A percentile compares a stretch with the other conserved stretches of the same genome.
Evolutionary conservation across 768 basidiomycete genomes (phyloP).

Genomic region (Hysterangium stoloniferum): DNA sequence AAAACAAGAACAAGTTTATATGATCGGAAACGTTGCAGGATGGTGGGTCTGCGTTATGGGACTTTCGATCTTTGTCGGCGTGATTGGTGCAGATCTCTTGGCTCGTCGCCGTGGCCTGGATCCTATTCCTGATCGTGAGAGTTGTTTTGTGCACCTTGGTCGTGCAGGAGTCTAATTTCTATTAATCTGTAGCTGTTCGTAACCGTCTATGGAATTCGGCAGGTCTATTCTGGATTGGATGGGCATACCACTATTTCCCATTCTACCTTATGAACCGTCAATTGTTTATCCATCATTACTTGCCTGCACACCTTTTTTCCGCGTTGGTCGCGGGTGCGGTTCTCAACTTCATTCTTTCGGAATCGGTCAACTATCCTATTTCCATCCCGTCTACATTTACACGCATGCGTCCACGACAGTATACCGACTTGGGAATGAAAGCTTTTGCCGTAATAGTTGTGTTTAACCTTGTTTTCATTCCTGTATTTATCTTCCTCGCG

Average conservation of each 20-base stretch:
- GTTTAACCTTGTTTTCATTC: slow-evolving; percentile 53
- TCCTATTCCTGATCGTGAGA: slow-evolving; percentile 83
- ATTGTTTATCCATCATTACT: slow-evolving; percentile 95
- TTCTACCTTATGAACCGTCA: slow-evolving; percentile 99
- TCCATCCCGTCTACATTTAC: slow-evolving; percentile 68
- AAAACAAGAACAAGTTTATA: slow-evolving; percentile 86
- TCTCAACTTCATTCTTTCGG: slow-evolving; percentile 82
- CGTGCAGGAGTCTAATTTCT: no score
- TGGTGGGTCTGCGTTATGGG: slow-evolving; percentile 93
- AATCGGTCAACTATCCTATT: slow-evolving; percentile 87
- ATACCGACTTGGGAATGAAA: slow-evolving; percentile 70
- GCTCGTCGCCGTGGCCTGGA: slow-evolving; percentile 79
- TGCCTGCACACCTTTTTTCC: slow-evolving; percentile 91
- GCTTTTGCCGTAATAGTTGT: slow-evolving; percentile 57
- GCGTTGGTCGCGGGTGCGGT: slow-evolving; percentile 89
- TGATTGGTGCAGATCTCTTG: slow-evolving; percentile 82
- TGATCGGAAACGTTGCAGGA: slow-evolving; percentile 88
- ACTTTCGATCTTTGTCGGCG: slow-evolving; percentile 81
- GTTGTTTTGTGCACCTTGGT: neutral
- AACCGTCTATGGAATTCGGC: slow-evolving; percentile 93
- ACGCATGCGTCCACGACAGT: slow-evolving; percentile 41
- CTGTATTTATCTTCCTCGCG: slow-evolving; percentile 65
- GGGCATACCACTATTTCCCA: slow-evolving; percentile 93
- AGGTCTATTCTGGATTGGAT: slow-evolving; percentile 91
- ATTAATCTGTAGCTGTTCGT: slow-evolving; percentile 56